Evolutionary conservation across 495 filamentous ascomycete genomes (phyloP).

Genomic region (Penicillium egyptiacum): DNA sequence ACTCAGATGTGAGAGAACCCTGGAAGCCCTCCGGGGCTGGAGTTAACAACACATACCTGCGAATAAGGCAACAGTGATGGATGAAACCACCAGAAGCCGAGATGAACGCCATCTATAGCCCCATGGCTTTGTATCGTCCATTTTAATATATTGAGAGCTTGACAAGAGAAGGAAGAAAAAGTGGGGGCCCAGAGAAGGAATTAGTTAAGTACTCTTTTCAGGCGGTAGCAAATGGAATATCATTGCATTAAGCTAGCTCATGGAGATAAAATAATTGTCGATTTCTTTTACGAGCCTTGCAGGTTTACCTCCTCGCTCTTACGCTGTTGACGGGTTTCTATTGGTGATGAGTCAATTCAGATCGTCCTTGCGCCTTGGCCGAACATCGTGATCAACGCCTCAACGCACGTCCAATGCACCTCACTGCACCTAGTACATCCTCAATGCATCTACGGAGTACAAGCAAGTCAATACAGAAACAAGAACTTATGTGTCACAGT

Average conservation of each 20-base stretch:
- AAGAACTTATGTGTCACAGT: constrained; percentile 1
- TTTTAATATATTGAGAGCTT: neutral
- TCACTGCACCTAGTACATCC: neutral
- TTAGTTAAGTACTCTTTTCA: neutral
- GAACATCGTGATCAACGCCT: constrained; percentile 9
- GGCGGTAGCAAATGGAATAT: constrained; percentile 1
- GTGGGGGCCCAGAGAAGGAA: neutral
- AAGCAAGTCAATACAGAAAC: neutral
- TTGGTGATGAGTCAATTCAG: constrained; percentile 1
- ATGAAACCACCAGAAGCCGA: constrained; percentile 18
- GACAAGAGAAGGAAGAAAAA: constrained; percentile 4
- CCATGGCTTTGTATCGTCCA: constrained; percentile 14
- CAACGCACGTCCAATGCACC: constrained; percentile 3
- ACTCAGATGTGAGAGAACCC: neutral
- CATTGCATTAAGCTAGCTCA: neutral
- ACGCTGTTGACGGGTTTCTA: neutral
- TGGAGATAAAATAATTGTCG: neutral
- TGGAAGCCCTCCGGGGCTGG: too few relatives aligned
- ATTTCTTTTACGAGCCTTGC: neutral
- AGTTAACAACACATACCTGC: constrained; percentile 18
- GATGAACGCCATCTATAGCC: constrained; percentile 27
- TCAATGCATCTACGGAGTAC: neutral
- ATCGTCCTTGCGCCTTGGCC: constrained; percentile 6
- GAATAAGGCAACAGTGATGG: constrained; percentile 21
- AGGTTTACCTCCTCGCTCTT: neutral